Conservation (phyloP, 75 land plant genomes). For the Sequoia sempervirens region DNA sequence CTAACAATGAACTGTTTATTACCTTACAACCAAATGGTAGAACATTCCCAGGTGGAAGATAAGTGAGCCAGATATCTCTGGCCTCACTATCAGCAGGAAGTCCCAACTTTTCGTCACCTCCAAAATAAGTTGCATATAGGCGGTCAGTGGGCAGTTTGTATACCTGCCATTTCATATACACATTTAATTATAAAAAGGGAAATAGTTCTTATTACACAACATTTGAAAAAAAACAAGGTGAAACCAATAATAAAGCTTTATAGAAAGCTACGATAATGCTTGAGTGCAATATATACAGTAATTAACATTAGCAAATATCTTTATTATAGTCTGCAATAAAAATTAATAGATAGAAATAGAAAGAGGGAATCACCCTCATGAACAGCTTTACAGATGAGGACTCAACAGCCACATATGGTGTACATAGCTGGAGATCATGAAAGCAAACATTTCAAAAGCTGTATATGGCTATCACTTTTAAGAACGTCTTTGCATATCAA, state of each 20-base stretch:
- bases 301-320: too few relatives aligned
- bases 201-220: too few relatives aligned
- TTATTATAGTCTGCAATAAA: too few relatives aligned
- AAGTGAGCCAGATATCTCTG: constrained; percentile 67
- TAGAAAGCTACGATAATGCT: not conserved
- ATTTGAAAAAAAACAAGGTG: not conserved
- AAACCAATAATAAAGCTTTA: not conserved
- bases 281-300: too few relatives aligned
- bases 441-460: too few relatives aligned
- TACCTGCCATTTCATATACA: constrained; percentile 44
- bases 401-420: too few relatives aligned
- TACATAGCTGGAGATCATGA: too few relatives aligned
- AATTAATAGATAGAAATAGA: too few relatives aligned
- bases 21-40: constrained; percentile 97
- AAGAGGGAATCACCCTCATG: too few relatives aligned
- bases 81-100: constrained; percentile 84
- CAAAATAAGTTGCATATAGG: constrained; percentile 93
- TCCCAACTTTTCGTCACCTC: constrained; percentile 86
- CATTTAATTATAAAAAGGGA: not conserved
- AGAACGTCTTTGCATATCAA: too few relatives aligned
- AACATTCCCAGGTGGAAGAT: constrained; percentile 61
- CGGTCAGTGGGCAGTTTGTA: constrained; percentile 69
- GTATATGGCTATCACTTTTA: too few relatives aligned
- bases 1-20: not conserved
- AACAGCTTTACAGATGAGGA: too few relatives aligned